Evolutionary conservation across 768 basidiomycete genomes (phyloP).

Genomic region (Tricholoma terreum): DNA sequence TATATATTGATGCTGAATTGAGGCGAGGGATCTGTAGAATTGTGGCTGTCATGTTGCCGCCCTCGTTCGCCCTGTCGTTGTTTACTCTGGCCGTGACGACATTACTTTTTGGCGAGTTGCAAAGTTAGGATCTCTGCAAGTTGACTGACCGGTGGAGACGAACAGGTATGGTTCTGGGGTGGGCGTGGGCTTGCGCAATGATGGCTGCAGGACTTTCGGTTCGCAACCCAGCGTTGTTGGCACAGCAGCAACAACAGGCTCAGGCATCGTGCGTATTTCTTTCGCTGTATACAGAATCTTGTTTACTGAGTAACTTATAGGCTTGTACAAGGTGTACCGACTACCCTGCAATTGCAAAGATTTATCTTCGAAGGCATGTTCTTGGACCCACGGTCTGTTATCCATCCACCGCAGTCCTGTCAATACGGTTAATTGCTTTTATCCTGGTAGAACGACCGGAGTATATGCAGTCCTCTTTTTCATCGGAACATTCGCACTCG

Average conservation of each 20-base stretch:
- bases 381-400: conserved; percentile 39
- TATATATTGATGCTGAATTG: background rate
- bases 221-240: conserved; percentile 33
- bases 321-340: conserved; percentile 24
- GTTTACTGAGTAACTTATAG: conserved; percentile 9
- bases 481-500: conserved; percentile 40
- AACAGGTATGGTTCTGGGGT: conserved; percentile 42
- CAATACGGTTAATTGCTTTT: background rate
- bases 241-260: conserved; percentile 29
- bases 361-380: conserved; percentile 38
- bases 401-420: background rate
- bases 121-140: background rate
- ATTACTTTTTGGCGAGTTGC: conserved; percentile 31
- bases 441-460: conserved; percentile 31
- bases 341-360: conserved; percentile 28
- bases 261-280: conserved; percentile 33
- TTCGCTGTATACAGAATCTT: background rate
- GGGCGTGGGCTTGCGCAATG: conserved; percentile 44
- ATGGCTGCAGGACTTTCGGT: conserved; percentile 41
- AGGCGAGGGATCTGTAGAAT: conserved; percentile 29
- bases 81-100: conserved; percentile 33
- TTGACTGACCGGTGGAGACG: background rate
- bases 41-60: conserved; percentile 38
- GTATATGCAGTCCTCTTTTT: conserved; percentile 45
- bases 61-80: conserved; percentile 36